Evolutionary conservation across 768 basidiomycete species (phyloP).

Genomic region (Amanita polypyramis): DNA sequence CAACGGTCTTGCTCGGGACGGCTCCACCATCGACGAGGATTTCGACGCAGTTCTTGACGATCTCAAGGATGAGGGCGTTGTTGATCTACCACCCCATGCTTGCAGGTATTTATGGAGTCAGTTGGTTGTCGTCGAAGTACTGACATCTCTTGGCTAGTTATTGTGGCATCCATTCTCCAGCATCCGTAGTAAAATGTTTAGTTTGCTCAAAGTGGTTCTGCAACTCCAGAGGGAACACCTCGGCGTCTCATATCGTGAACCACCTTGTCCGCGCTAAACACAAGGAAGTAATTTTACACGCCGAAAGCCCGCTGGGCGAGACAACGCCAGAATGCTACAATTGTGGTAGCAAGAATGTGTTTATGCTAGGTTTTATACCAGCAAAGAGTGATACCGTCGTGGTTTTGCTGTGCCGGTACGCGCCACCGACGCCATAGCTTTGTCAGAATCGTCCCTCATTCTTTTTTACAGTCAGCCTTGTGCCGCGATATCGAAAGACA

Average conservation of each 20-base stretch:
- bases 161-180: conserved; percentile 96
- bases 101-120: conserved; percentile 61
- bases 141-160: conserved; percentile 45
- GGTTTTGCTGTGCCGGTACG: conserved; percentile 90
- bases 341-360: conserved; percentile 98
- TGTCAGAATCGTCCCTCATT: background rate
- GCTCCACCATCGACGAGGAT: conserved; percentile 57
- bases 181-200: conserved; percentile 93
- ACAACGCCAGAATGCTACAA: conserved; percentile 99
- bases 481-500: conserved; percentile 93
- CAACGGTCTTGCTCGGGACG: conserved; percentile 21
- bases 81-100: conserved; percentile 85
- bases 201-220: conserved; percentile 96
- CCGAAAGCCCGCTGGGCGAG: conserved; percentile 91
- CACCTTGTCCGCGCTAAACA: conserved; percentile 98
- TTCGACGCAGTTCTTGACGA: conserved; percentile 88
- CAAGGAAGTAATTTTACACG: conserved; percentile 95
- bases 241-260: conserved; percentile 97
- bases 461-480: conserved; percentile 74
- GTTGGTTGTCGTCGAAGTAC: background rate
- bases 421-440: conserved; percentile 6
- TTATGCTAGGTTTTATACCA: conserved; percentile 98
- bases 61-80: conserved; percentile 66
- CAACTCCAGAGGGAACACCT: conserved; percentile 96
- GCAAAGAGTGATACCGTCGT: conserved; percentile 99